phyloP scores from a whole-genome alignment of 352 stramenopile genomes.

The Globisporangium abappressorium region DNA sequence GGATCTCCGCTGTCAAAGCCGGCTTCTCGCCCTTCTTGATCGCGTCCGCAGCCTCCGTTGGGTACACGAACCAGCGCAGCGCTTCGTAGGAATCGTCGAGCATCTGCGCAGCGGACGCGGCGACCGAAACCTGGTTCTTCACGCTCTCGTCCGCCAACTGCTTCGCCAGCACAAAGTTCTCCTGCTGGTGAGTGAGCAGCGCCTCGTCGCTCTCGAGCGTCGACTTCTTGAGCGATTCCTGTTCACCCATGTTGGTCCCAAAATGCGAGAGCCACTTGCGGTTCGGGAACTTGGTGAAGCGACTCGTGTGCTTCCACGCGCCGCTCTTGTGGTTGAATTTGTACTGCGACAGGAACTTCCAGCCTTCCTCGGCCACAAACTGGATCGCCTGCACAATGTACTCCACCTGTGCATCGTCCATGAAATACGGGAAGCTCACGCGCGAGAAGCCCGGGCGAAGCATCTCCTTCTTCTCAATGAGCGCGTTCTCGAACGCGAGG shows the following conservation, averaged over 20 bases:
- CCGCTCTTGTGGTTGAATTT: slow-evolving; percentile 82
- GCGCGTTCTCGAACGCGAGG: slow-evolving; percentile 69
- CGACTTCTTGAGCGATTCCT: not conserved
- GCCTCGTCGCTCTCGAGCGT: not conserved
- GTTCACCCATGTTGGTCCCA: not conserved
- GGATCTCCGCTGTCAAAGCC: slow-evolving; percentile 23
- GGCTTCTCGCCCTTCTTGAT: slow-evolving; percentile 83
- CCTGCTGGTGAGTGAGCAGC: slow-evolving; percentile 30
- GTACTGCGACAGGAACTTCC: slow-evolving; percentile 94
- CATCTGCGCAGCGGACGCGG: not conserved
- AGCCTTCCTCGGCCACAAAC: slow-evolving; percentile 92
- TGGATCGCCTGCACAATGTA: slow-evolving; percentile 93
- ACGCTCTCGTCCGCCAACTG: slow-evolving; percentile 24
- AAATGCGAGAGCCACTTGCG: not conserved
- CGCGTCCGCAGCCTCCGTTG: slow-evolving; percentile 80
- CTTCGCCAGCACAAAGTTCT: slow-evolving; percentile 40
- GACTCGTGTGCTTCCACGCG: slow-evolving; percentile 87
- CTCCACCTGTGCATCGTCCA: slow-evolving; percentile 80
- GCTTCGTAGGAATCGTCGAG: slow-evolving; percentile 56
- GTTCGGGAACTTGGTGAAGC: slow-evolving; percentile 32
- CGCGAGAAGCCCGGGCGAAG: slow-evolving; percentile 94
- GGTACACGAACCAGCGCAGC: slow-evolving; percentile 77
- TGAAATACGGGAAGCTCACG: slow-evolving; percentile 90
- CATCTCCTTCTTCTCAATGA: slow-evolving; percentile 91
- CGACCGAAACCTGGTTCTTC: slow-evolving; percentile 10